These are phyloP conservation scores for Mycena olivaceomarginata DNA, from an alignment of 768 basidiomycete genomes.

Conservation along the genomic window DNA sequence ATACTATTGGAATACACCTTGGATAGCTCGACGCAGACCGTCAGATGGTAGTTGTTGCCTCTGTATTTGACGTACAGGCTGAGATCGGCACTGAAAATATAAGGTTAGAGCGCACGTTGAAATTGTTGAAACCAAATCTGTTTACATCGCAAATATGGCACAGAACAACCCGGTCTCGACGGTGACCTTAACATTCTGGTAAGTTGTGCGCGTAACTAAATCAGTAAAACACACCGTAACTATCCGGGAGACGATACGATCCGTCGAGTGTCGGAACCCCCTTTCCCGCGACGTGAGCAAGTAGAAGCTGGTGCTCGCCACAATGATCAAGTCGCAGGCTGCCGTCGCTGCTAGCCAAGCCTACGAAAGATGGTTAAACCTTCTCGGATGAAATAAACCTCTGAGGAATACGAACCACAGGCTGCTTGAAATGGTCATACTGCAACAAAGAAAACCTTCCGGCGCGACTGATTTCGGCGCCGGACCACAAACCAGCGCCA, in stretches of 20 bases:
- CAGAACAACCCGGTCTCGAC: constrained; percentile 45
- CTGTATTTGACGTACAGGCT: constrained; percentile 40
- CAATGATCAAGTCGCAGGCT: constrained; percentile 48
- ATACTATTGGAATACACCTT: constrained; percentile 49
- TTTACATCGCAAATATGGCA: constrained; percentile 41
- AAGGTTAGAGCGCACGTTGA: not conserved
- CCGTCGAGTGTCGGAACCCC: constrained; percentile 32
- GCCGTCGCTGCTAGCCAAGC: constrained; percentile 49
- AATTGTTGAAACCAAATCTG: not conserved
- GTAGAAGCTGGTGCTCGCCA: constrained; percentile 46
- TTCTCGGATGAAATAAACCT: not conserved
- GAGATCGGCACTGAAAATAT: constrained; percentile 36
- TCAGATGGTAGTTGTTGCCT: constrained; percentile 44
- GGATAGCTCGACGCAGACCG: constrained; percentile 32
- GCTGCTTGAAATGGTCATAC: not conserved
- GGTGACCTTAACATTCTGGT: constrained; percentile 34
- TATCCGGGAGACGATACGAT: constrained; percentile 32
- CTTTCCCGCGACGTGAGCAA: constrained; percentile 31
- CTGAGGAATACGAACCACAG: constrained; percentile 7
- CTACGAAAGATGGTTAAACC: constrained; percentile 23
- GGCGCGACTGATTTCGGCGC: constrained; percentile 2
- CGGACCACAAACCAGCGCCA: constrained; percentile 22
- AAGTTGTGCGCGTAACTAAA: too few species aligned
- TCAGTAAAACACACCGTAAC: constrained; percentile 3
- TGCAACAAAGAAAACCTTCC: constrained; percentile 15